A percentile compares a stretch with the other conserved stretches of the same genome.
Conservation (phyloP, 2,329 filamentous ascomycete species). For the Aspergillus ochraceoroseus region DNA sequence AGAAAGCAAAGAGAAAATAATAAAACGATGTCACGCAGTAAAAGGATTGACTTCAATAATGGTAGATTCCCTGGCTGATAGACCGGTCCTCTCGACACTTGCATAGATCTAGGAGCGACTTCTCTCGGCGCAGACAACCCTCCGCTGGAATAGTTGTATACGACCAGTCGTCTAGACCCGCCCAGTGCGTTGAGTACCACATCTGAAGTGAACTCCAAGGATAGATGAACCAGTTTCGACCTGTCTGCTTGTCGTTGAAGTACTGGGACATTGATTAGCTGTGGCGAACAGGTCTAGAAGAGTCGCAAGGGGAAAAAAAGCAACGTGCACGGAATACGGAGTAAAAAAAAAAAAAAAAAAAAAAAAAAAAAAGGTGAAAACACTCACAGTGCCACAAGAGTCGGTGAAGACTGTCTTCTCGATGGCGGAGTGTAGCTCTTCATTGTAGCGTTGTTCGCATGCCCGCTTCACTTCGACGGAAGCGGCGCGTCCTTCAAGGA, state of each 20-base stretch:
- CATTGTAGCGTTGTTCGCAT: conserved; percentile 14
- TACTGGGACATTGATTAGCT: conserved; percentile 12
- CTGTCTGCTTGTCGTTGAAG: conserved; percentile 19
- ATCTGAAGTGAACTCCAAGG: conserved; percentile 22
- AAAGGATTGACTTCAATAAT: no score
- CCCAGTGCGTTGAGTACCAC: conserved; percentile 17
- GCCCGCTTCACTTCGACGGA: conserved; percentile 18
- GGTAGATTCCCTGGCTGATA: conserved; percentile 3
- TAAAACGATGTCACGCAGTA: no score
- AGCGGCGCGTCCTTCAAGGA: conserved; percentile 10
- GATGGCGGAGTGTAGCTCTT: conserved; percentile 12
- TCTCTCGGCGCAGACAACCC: conserved; percentile 3
- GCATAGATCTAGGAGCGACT: conserved; percentile 5
- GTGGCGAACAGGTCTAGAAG: conserved; percentile 1
- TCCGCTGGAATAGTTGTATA: conserved; percentile 7
- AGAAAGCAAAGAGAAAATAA: not conserved
- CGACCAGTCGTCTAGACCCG: conserved; percentile 12
- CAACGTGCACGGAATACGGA: not conserved
- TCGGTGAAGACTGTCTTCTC: conserved; percentile 17
- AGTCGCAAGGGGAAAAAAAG: not conserved
- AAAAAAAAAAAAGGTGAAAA: not conserved
- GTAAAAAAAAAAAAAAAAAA: not conserved
- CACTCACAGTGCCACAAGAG: conserved; percentile 15
- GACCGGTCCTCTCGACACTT: conserved; percentile 1
- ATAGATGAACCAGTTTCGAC: conserved; percentile 23